phyloP scores from a whole-genome alignment of 169 alveolate species.

The Cryptosporidium meleagridis region DNA sequence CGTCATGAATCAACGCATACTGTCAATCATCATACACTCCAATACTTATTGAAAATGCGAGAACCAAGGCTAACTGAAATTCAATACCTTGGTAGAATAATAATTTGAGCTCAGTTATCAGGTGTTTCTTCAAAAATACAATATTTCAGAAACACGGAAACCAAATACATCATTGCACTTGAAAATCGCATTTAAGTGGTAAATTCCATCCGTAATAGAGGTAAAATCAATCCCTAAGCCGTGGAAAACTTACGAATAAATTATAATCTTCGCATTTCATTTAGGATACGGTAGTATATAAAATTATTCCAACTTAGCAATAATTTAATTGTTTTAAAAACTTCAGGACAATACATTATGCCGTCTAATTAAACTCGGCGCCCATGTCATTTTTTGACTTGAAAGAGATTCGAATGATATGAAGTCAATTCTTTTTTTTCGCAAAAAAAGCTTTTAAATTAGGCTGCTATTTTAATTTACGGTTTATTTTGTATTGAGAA shows the following conservation, averaged over 20 bases:
- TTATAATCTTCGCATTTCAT: neutral
- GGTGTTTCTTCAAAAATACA: slow-evolving; percentile 57
- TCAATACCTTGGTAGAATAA: neutral
- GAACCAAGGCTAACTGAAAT: neutral
- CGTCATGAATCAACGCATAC: slow-evolving; percentile 11
- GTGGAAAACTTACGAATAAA: neutral
- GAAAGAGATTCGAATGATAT: neutral
- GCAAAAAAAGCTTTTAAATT: neutral
- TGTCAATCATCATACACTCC: slow-evolving; percentile 64
- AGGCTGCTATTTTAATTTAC: neutral
- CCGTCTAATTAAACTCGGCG: neutral
- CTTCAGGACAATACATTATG: neutral
- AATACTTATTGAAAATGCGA: neutral
- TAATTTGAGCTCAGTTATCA: slow-evolving; percentile 6
- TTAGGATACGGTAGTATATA: neutral
- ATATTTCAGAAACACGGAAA: slow-evolving; percentile 75
- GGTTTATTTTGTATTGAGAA: neutral
- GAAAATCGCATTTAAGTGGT: neutral
- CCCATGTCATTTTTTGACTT: neutral
- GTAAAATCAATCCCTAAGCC: neutral
- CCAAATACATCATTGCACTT: slow-evolving; percentile 69
- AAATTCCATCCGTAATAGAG: slow-evolving; percentile 10
- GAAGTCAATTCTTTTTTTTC: neutral
- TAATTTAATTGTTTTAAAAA: neutral
- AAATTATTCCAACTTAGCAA: neutral